Conservation (phyloP, 1,284 basidiomycete species). For the Mrakiaceae sp. region DNA sequence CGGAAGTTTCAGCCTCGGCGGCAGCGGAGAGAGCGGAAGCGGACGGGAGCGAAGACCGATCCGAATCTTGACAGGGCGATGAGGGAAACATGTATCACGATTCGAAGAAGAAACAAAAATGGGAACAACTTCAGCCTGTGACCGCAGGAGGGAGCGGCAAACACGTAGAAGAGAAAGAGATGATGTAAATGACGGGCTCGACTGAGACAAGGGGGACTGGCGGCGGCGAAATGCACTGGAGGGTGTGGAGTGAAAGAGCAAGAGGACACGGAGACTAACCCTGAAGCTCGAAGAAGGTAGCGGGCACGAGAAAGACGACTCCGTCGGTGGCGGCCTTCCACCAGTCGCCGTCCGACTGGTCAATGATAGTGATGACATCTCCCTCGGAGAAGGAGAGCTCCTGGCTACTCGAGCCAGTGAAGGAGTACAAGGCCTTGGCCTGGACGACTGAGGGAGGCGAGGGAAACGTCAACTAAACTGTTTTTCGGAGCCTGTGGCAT, state of each 20-base stretch:
- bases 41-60: neutral
- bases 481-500: neutral
- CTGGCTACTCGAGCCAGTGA: constrained; percentile 55
- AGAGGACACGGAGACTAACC: constrained; percentile 56
- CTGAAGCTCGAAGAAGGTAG: constrained; percentile 71
- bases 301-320: constrained; percentile 74
- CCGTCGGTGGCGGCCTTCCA: constrained; percentile 83
- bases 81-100: neutral
- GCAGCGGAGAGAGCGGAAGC: too few species aligned
- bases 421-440: constrained; percentile 69
- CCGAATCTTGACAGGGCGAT: neutral
- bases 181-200: constrained; percentile 9
- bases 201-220: neutral
- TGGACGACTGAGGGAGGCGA: constrained; percentile 37
- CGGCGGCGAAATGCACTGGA: neutral
- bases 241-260: constrained; percentile 31
- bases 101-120: neutral
- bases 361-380: constrained; percentile 62
- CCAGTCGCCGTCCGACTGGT: constrained; percentile 72
- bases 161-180: constrained; percentile 18
- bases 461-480: neutral
- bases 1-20: too few species aligned
- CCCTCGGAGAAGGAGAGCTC: constrained; percentile 74
- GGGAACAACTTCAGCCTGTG: constrained; percentile 30
- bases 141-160: constrained; percentile 37